phyloP scores from a whole-genome alignment of 2,329 filamentous ascomycete species.

The Hirsutella thompsonii region DNA sequence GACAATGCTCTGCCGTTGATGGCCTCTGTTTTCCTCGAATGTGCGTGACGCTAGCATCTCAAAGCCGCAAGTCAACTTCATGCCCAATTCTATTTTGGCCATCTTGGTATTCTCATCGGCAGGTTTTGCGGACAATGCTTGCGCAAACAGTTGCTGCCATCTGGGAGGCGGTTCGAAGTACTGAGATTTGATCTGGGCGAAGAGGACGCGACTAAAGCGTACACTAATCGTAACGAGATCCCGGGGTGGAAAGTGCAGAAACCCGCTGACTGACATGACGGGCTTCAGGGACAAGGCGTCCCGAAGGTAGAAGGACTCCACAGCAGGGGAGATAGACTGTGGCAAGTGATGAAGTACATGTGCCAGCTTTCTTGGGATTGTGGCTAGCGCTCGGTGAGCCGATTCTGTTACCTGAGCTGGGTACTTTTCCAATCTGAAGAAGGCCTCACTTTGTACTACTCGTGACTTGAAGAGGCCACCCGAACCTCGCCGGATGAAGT shows the following conservation, averaged over 20 bases:
- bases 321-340: slow-evolving; percentile 64
- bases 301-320: slow-evolving; percentile 86
- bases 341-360: slow-evolving; percentile 66
- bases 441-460: slow-evolving; percentile 75
- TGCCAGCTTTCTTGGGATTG: slow-evolving; percentile 70
- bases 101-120: slow-evolving; percentile 7
- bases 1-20: slow-evolving; percentile 54
- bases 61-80: slow-evolving; percentile 84
- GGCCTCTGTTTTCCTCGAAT: slow-evolving; percentile 52
- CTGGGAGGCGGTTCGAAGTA: slow-evolving; percentile 54
- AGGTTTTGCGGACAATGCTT: neutral
- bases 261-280: slow-evolving; percentile 40
- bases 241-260: slow-evolving; percentile 55
- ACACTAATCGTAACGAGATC: slow-evolving; percentile 73
- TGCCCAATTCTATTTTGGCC: slow-evolving; percentile 53
- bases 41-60: slow-evolving; percentile 70
- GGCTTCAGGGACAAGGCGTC: slow-evolving; percentile 66
- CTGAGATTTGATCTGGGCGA: slow-evolving; percentile 81
- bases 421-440: slow-evolving; percentile 77
- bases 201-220: slow-evolving; percentile 78
- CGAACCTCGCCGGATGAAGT: slow-evolving; percentile 42
- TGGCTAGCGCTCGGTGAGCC: slow-evolving; percentile 61
- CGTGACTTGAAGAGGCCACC: slow-evolving; percentile 55
- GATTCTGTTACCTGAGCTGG: slow-evolving; percentile 61
- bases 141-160: slow-evolving; percentile 26